Percentiles rank a stretch among this genome's conserved stretches.
Evolutionary conservation across 2,329 filamentous ascomycete species (phyloP).

Genomic region (Neurospora crassa): DNA sequence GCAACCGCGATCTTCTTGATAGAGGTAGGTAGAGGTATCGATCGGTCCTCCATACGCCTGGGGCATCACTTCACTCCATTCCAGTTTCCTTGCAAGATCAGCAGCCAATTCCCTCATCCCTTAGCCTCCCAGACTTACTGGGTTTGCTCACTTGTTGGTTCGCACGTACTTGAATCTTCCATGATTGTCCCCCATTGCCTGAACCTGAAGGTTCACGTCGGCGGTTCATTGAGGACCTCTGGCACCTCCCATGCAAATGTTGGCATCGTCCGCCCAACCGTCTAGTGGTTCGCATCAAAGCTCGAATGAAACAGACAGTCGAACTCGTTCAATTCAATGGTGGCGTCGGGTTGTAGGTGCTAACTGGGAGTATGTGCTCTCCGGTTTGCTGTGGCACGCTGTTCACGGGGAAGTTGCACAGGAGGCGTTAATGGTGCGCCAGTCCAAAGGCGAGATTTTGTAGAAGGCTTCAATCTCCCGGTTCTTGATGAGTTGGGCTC

Average conservation of each 20-base stretch:
- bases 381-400: slow-evolving; percentile 45
- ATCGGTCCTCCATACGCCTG: slow-evolving; percentile 52
- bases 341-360: slow-evolving; percentile 54
- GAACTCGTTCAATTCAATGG: slow-evolving; percentile 53
- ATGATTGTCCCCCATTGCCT: slow-evolving; percentile 60
- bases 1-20: slow-evolving; percentile 40
- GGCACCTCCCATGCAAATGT: slow-evolving; percentile 63
- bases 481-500: slow-evolving; percentile 48
- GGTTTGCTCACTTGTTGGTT: slow-evolving; percentile 45
- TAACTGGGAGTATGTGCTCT: slow-evolving; percentile 56
- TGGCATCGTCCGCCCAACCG: slow-evolving; percentile 65
- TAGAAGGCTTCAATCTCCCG: slow-evolving; percentile 65
- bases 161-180: slow-evolving; percentile 50
- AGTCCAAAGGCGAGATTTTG: slow-evolving; percentile 51
- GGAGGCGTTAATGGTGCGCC: slow-evolving; percentile 52
- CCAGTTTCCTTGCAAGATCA: slow-evolving; percentile 24
- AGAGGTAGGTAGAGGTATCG: slow-evolving; percentile 15
- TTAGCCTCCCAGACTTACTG: background rate
- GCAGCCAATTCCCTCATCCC: background rate
- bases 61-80: slow-evolving; percentile 51
- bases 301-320: slow-evolving; percentile 53
- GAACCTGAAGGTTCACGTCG: slow-evolving; percentile 55
- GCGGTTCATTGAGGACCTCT: slow-evolving; percentile 57
- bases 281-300: slow-evolving; percentile 57
- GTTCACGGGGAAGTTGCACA: slow-evolving; percentile 56